A percentile compares a stretch with the other conserved stretches of the same genome.
phyloP scores from a whole-genome alignment of 495 filamentous ascomycete genomes.

The Neurospora sp. region DNA sequence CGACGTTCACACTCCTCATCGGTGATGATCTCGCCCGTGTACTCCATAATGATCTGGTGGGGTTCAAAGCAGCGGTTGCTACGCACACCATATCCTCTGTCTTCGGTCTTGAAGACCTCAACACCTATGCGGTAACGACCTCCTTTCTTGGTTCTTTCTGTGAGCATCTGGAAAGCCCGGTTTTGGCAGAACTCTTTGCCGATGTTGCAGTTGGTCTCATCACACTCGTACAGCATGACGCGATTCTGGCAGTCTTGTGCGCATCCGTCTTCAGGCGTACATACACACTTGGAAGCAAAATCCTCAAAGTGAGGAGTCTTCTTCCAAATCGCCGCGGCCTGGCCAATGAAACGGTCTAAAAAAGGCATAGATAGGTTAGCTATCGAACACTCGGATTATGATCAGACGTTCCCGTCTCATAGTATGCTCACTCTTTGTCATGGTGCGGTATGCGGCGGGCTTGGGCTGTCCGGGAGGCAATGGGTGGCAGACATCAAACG shows the following conservation, averaged over 20 bases:
- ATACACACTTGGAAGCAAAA: conserved; percentile 68
- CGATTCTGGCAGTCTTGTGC: conserved; percentile 86
- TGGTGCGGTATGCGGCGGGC: conserved; percentile 80
- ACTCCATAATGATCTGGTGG: conserved; percentile 95
- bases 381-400: background rate
- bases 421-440: conserved; percentile 63
- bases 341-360: conserved; percentile 82
- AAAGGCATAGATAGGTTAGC: conserved; percentile 1
- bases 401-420: background rate
- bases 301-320: conserved; percentile 62
- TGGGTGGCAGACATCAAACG: conserved; percentile 81
- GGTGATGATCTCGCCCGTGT: conserved; percentile 93
- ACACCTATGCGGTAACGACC: conserved; percentile 84
- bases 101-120: conserved; percentile 81
- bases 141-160: conserved; percentile 62
- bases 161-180: conserved; percentile 73
- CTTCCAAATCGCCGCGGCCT: conserved; percentile 77
- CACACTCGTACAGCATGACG: conserved; percentile 95
- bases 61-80: conserved; percentile 79
- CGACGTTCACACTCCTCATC: conserved; percentile 84
- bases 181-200: conserved; percentile 65
- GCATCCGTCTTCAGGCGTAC: conserved; percentile 66
- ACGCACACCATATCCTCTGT: conserved; percentile 85
- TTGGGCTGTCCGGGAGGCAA: conserved; percentile 77
- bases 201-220: conserved; percentile 76